Evolutionary conservation across 768 basidiomycete genomes (phyloP).

Genomic region (Hydnomerulius pinastri): DNA sequence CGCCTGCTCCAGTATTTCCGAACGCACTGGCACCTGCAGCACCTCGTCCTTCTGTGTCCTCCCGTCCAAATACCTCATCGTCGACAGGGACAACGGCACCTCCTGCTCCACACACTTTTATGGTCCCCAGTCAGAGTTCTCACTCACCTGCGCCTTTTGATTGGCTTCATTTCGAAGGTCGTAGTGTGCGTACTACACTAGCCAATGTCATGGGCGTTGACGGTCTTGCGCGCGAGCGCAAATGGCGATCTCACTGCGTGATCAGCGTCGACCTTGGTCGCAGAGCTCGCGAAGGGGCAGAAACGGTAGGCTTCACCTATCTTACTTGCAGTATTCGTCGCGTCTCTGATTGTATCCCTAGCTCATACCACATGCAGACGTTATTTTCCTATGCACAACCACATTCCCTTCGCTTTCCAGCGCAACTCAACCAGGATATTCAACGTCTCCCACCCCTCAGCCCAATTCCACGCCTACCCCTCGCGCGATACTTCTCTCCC

Average conservation of each 20-base stretch:
- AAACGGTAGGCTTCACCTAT: slow-evolving; percentile 58
- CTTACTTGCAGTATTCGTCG: neutral
- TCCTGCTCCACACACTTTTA: slow-evolving; percentile 4
- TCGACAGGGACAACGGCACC: slow-evolving; percentile 21
- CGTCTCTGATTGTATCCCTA: slow-evolving; percentile 28
- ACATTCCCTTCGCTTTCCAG: slow-evolving; percentile 23
- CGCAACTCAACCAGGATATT: neutral
- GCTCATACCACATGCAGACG: slow-evolving; percentile 82
- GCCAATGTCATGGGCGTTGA: slow-evolving; percentile 79
- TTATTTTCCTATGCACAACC: slow-evolving; percentile 61
- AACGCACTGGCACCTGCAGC: slow-evolving; percentile 24
- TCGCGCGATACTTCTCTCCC: slow-evolving; percentile 74
- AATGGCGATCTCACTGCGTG: slow-evolving; percentile 81
- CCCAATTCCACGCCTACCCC: slow-evolving; percentile 60
- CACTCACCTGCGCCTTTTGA: slow-evolving; percentile 79
- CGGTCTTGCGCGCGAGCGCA: slow-evolving; percentile 78
- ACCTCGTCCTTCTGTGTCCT: slow-evolving; percentile 35
- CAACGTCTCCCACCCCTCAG: slow-evolving; percentile 39
- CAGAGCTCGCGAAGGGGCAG: slow-evolving; percentile 72
- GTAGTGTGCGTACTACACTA: slow-evolving; percentile 76
- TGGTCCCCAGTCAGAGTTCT: slow-evolving; percentile 40
- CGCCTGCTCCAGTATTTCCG: slow-evolving; percentile 33
- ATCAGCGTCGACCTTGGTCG: slow-evolving; percentile 81
- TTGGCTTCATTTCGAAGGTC: slow-evolving; percentile 85
- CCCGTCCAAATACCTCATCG: slow-evolving; percentile 34